Conservation (phyloP, 164 flowering plant species). For the Tetracentron sinense region DNA sequence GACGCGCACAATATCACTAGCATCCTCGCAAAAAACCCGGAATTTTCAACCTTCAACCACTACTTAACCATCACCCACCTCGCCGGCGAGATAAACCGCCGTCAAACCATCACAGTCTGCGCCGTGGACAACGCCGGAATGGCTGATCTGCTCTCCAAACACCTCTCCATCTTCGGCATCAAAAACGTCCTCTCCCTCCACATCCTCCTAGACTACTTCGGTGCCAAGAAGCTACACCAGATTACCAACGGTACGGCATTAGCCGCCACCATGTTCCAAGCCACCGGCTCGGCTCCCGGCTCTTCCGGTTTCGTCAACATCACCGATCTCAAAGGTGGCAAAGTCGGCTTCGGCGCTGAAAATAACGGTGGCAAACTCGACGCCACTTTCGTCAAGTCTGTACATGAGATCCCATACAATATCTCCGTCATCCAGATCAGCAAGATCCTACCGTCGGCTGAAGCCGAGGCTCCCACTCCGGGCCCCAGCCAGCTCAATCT, state of each 20-base stretch:
- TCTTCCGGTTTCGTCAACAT: conserved; percentile 69
- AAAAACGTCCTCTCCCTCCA: conserved; percentile 73
- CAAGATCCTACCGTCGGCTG: conserved; percentile 44
- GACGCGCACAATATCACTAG: conserved; percentile 76
- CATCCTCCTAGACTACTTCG: conserved; percentile 73
- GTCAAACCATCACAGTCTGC: conserved; percentile 71
- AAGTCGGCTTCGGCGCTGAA: conserved; percentile 62
- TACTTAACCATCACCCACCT: conserved; percentile 70
- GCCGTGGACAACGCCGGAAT: conserved; percentile 76
- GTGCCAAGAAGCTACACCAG: conserved; percentile 83
- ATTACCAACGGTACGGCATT: conserved; percentile 54
- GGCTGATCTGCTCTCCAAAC: conserved; percentile 50
- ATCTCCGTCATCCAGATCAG: conserved; percentile 80
- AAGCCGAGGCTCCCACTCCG: conserved; percentile 81
- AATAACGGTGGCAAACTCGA: conserved; percentile 40
- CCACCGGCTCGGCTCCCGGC: conserved; percentile 71
- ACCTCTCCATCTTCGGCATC: conserved; percentile 46
- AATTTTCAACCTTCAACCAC: conserved; percentile 80
- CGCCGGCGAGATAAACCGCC: conserved; percentile 74
- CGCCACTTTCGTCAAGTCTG: conserved; percentile 59
- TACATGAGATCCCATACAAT: conserved; percentile 67
- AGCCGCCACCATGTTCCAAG: conserved; percentile 63
- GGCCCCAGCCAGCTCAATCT: conserved; percentile 49
- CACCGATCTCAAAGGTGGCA: conserved; percentile 70
- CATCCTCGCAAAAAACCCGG: conserved; percentile 68